Evolutionary conservation across 2,329 filamentous ascomycete genomes (phyloP).

Genomic region (Fusarium goolgardi): DNA sequence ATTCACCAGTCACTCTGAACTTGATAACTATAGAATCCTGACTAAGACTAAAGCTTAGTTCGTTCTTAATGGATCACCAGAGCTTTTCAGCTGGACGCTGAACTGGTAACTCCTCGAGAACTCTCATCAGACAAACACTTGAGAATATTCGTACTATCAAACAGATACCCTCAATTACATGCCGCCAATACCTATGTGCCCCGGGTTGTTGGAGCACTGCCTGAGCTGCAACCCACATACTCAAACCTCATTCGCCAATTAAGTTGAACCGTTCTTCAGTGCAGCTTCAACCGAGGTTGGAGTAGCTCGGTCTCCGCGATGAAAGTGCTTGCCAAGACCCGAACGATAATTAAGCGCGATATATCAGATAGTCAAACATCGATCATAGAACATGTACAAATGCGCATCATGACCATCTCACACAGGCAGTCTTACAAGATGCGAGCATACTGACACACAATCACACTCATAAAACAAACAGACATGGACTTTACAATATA

Average conservation of each 20-base stretch:
- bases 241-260: slow-evolving; percentile 15
- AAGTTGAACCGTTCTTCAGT: slow-evolving; percentile 10
- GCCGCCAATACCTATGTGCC: neutral
- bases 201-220: neutral
- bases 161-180: neutral
- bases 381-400: neutral
- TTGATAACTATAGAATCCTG: no score
- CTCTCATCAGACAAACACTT: neutral
- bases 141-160: neutral
- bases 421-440: no score
- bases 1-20: neutral
- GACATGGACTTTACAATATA: slow-evolving; percentile 40
- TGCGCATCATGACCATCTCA: neutral
- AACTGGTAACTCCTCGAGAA: neutral
- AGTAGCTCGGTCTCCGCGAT: slow-evolving; percentile 19
- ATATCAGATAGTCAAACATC: neutral
- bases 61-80: neutral
- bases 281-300: slow-evolving; percentile 25
- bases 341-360: neutral
- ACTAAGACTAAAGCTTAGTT: no score
- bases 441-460: neutral
- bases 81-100: no score
- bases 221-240: neutral
- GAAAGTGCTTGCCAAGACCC: slow-evolving; percentile 7
- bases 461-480: neutral